Conservation (phyloP, 257 asterid species). For the Haberlea rhodopensis region DNA sequence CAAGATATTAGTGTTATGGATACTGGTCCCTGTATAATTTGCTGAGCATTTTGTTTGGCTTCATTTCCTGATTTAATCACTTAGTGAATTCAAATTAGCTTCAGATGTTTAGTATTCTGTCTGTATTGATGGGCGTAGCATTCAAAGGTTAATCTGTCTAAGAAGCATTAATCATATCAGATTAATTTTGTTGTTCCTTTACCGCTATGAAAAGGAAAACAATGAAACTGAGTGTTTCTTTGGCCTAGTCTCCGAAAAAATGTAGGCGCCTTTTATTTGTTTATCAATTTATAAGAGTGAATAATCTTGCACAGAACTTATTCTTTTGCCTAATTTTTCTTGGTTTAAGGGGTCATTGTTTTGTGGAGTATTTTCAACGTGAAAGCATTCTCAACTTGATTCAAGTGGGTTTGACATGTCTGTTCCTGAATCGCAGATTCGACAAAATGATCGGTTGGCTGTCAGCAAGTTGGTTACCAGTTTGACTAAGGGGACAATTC, state of each 20-base stretch:
- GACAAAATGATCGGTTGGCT: slow-evolving; percentile 94
- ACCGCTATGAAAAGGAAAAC: background rate
- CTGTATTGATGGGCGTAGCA: slow-evolving; percentile 13
- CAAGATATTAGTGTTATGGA: background rate
- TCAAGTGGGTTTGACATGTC: slow-evolving; percentile 24
- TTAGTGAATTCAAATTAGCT: background rate
- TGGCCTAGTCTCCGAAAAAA: background rate
- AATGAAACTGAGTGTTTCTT: background rate
- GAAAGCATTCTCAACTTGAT: slow-evolving; percentile 12
- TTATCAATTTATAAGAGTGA: slow-evolving; percentile 14
- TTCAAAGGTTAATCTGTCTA: background rate
- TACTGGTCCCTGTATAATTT: slow-evolving; percentile 1
- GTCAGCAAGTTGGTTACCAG: slow-evolving; percentile 90
- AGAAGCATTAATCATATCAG: slow-evolving; percentile 1
- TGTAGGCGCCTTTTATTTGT: background rate
- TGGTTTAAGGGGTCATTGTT: background rate
- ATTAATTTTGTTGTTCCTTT: background rate
- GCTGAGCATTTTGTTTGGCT: slow-evolving; percentile 1
- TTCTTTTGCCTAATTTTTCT: background rate
- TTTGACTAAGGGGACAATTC: slow-evolving; percentile 90
- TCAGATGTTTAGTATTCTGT: background rate
- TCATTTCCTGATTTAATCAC: background rate
- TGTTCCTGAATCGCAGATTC: slow-evolving; percentile 53
- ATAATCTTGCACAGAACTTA: background rate
- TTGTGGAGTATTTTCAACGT: slow-evolving; percentile 15